A percentile compares a stretch with the other conserved stretches of the same genome.
Evolutionary conservation across 2,329 filamentous ascomycete species (phyloP).

Genomic region (Fusarium pseudonygamai): DNA sequence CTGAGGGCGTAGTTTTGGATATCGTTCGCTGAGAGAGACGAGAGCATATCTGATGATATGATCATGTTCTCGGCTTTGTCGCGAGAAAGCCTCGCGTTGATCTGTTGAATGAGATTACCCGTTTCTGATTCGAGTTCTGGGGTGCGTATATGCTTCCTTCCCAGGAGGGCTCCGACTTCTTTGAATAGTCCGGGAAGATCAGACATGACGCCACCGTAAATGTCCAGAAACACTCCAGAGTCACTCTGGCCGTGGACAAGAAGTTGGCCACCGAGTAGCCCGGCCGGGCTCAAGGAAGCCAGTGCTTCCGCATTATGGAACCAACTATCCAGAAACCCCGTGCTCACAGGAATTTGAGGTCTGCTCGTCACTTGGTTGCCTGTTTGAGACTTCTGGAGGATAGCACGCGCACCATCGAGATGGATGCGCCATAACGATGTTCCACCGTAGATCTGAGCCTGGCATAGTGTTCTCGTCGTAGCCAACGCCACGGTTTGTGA

Average conservation of each 20-base stretch:
- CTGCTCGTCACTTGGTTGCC: rapidly evolving
- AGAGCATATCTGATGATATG: background rate
- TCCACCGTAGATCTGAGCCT: conserved; percentile 27
- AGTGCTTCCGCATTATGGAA: conserved; percentile 31
- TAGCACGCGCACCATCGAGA: conserved; percentile 23
- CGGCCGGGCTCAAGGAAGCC: conserved; percentile 21
- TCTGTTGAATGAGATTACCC: background rate
- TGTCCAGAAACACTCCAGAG: background rate
- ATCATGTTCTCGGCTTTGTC: conserved; percentile 6
- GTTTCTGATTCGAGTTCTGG: background rate
- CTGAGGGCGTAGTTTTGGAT: conserved; percentile 24
- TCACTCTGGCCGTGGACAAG: background rate
- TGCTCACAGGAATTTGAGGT: background rate
- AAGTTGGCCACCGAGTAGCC: background rate
- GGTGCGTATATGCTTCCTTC: background rate
- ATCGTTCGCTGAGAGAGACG: conserved; percentile 3
- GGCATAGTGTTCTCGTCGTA: conserved; percentile 23
- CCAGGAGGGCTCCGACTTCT: conserved; percentile 9
- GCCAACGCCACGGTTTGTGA: conserved; percentile 16
- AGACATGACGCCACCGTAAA: conserved; percentile 26
- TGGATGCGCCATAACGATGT: conserved; percentile 24
- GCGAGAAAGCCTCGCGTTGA: background rate
- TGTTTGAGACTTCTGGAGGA: background rate
- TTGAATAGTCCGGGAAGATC: conserved; percentile 25
- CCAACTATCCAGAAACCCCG: conserved; percentile 21